Base-by-base conservation (phyloP, 768 basidiomycete genomes). In the Tephrocybe sp. region DNA sequence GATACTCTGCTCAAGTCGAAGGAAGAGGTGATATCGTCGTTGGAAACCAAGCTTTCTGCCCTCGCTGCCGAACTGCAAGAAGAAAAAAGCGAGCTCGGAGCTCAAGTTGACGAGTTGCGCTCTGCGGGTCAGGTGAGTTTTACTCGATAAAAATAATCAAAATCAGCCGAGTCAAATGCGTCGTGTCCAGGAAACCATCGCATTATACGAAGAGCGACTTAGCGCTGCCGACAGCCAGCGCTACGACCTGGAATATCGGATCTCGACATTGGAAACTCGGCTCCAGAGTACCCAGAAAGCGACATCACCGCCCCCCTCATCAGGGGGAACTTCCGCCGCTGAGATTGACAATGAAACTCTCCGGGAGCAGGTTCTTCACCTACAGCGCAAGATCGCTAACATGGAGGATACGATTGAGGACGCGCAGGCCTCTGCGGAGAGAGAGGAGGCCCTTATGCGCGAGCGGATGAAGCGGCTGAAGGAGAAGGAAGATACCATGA, bases 341-440 rank as follows among this genome's bases (percentile, higher is more conserved):
- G 84, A 92, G 61, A 98, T 99, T 55, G 95, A 99, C 67, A 98
- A 98, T 60, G 94, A 98, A 65, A 86, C 83, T 12, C 80, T 98
- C 11, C 83, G 80, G 13, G 94, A 95, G 24, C 95, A 99, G 64
- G 78, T 92, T n/a, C 80, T 82, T 32, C 91, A 98, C 67, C 73
- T 96, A 27, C 87, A 92, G 62, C 82, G 80, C 61, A 88, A 87
- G 65, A 77, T 95, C 24, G 66, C 76, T 2, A 72, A 71, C 31
- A 73, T 96, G 60, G 94, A 98, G 61, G 96, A 96, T 60, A 73
- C 82, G 55, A 76, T 98, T 13, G 92, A 94, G 56, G 93, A 97
- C 59, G 73, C 78, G 1, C 83, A 76, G 19, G 76, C 74, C 2
- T 74, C 81, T 18, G 74, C 89, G 1, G 92, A 97, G 62, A 75